Conservation (phyloP, 2,329 filamentous ascomycete species). For the Sclerotinia nivalis region DNA sequence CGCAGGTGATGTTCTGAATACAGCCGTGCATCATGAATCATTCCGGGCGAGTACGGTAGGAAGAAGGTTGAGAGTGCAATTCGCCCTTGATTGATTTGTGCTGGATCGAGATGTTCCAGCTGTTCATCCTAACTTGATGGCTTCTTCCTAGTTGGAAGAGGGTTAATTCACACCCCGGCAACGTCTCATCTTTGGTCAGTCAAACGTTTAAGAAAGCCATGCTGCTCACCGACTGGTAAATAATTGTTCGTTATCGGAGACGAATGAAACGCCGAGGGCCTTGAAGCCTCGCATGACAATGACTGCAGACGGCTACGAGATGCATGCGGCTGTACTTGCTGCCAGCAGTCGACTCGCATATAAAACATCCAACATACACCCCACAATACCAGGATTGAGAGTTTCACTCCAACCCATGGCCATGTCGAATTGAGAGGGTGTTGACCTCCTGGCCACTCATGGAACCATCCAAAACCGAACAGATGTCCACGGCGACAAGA, state of each 20-base stretch:
- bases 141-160: neutral
- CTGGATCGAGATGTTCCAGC: neutral
- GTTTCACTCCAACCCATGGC: slow-evolving; percentile 35
- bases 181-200: neutral
- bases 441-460: slow-evolving; percentile 34
- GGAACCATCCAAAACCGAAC: slow-evolving; percentile 35
- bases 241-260: neutral
- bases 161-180: neutral
- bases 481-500: slow-evolving; percentile 24
- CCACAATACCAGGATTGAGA: slow-evolving; percentile 35
- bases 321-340: slow-evolving; percentile 6
- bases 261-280: neutral
- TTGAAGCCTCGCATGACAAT: neutral
- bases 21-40: neutral
- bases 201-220: neutral
- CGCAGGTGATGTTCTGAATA: neutral
- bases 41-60: neutral
- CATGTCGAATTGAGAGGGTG: slow-evolving; percentile 36
- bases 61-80: neutral
- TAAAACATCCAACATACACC: slow-evolving; percentile 37
- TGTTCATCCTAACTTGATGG: neutral
- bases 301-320: neutral
- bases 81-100: neutral
- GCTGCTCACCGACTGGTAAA: slow-evolving; percentile 16
- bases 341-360: slow-evolving; percentile 24